Evolutionary conservation across 2,329 filamentous ascomycete genomes (phyloP).

Genomic region (Bipolaris victoriae): DNA sequence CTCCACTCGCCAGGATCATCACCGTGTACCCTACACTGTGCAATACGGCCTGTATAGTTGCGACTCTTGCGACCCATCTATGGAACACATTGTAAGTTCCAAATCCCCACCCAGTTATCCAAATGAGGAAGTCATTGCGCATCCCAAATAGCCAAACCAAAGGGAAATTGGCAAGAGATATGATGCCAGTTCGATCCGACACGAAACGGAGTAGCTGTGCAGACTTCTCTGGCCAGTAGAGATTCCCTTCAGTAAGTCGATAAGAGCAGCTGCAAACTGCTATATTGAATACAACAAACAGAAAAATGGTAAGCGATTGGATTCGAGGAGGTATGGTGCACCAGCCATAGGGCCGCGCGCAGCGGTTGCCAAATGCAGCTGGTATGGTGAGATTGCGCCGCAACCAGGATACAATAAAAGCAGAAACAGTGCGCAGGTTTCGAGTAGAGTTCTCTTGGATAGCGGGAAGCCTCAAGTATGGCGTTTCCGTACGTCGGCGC

Average conservation of each 20-base stretch:
- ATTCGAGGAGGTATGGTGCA: slow-evolving; percentile 58
- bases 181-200: slow-evolving; percentile 67
- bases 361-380: slow-evolving; percentile 51
- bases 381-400: slow-evolving; percentile 52
- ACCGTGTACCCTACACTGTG: slow-evolving; percentile 67
- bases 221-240: slow-evolving; percentile 49
- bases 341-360: slow-evolving; percentile 51
- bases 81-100: slow-evolving; percentile 71
- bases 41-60: slow-evolving; percentile 66
- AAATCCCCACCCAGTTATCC: slow-evolving; percentile 73
- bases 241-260: slow-evolving; percentile 53
- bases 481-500: slow-evolving; percentile 13
- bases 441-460: background rate
- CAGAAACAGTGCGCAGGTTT: background rate
- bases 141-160: slow-evolving; percentile 70
- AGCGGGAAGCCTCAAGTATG: slow-evolving; percentile 9
- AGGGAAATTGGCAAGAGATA: slow-evolving; percentile 68
- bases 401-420: slow-evolving; percentile 19
- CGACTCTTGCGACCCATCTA: slow-evolving; percentile 68
- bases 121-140: slow-evolving; percentile 70
- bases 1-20: slow-evolving; percentile 47
- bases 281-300: slow-evolving; percentile 55
- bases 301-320: slow-evolving; percentile 53
- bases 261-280: slow-evolving; percentile 55
- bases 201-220: slow-evolving; percentile 61